Percentiles rank a stretch among this genome's conserved stretches.
These are phyloP conservation scores for Pharnaceum exiguum DNA, from an alignment of 148 eudicot species.

Conservation along the genomic window DNA sequence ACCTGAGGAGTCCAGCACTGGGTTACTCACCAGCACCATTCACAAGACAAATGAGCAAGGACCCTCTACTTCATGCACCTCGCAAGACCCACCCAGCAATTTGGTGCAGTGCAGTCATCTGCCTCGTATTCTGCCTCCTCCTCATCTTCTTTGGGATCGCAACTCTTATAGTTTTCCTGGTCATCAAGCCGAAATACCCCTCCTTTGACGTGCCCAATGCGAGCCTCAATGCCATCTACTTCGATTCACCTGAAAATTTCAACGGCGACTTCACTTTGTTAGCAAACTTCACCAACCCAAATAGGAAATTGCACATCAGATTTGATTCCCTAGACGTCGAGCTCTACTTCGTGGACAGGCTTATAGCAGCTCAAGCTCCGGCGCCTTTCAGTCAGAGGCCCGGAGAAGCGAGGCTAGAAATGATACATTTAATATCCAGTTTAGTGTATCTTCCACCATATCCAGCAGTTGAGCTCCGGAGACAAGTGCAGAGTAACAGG, in stretches of 20 bases:
- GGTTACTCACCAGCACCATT: slow-evolving; percentile 20
- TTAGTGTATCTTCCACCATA: slow-evolving; percentile 71
- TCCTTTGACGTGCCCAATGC: slow-evolving; percentile 67
- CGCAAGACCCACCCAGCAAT: slow-evolving; percentile 62
- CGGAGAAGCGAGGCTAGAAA: slow-evolving; percentile 35
- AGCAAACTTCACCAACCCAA: slow-evolving; percentile 84
- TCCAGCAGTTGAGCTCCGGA: slow-evolving; percentile 54
- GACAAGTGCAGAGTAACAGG: slow-evolving; percentile 55
- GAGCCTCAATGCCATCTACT: slow-evolving; percentile 57
- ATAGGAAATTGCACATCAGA: slow-evolving; percentile 46
- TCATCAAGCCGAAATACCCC: slow-evolving; percentile 56
- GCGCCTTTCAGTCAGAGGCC: slow-evolving; percentile 47
- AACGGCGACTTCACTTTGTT: slow-evolving; percentile 67
- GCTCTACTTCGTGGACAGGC: slow-evolving; percentile 52
- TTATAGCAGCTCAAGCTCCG: slow-evolving; percentile 48
- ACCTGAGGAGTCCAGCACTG: slow-evolving; percentile 6
- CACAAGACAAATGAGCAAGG: slow-evolving; percentile 18
- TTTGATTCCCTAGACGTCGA: slow-evolving; percentile 48
- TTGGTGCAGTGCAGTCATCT: slow-evolving; percentile 72
- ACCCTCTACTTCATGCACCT: slow-evolving; percentile 42
- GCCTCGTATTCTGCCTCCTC: slow-evolving; percentile 57
- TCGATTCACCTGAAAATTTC: slow-evolving; percentile 56
- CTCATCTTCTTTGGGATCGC: slow-evolving; percentile 61
- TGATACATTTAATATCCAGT: slow-evolving; percentile 67
- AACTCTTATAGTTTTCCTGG: slow-evolving; percentile 54